These are phyloP conservation scores for Pseudocercospora macadamiae DNA, from an alignment of 2,329 filamentous ascomycete genomes.

Conservation along the genomic window DNA sequence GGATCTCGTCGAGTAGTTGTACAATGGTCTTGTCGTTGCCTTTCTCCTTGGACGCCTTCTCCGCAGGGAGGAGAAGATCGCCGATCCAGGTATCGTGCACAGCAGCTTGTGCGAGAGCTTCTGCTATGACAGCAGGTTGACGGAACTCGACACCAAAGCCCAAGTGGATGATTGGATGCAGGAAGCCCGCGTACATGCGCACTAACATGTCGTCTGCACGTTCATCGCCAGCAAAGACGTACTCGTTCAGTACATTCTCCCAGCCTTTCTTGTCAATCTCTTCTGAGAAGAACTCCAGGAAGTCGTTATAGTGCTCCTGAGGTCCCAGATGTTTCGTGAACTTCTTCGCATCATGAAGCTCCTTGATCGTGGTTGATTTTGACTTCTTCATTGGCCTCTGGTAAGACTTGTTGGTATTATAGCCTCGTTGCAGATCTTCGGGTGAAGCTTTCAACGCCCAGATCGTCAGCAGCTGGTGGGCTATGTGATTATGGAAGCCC, in stretches of 20 bases:
- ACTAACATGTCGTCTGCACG: constrained; percentile 69
- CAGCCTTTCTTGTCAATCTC: constrained; percentile 70
- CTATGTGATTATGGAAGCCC: constrained; percentile 82
- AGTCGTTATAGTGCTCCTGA: constrained; percentile 68
- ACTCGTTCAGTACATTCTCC: constrained; percentile 64
- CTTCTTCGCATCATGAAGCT: constrained; percentile 59
- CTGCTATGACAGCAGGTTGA: constrained; percentile 79
- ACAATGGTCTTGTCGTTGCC: constrained; percentile 49
- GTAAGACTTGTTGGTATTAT: constrained; percentile 66
- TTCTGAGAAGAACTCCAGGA: constrained; percentile 72
- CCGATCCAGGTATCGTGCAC: constrained; percentile 65
- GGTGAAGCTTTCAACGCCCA: constrained; percentile 73
- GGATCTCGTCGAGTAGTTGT: constrained; percentile 65
- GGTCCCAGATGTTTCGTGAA: constrained; percentile 66
- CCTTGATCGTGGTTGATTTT: constrained; percentile 55
- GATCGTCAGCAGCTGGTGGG: constrained; percentile 74
- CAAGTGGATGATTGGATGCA: constrained; percentile 80
- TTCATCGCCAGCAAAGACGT: constrained; percentile 69
- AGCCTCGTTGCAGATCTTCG: constrained; percentile 63
- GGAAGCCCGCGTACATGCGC: constrained; percentile 69
- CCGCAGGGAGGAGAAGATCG: constrained; percentile 57
- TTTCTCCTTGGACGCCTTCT: constrained; percentile 49
- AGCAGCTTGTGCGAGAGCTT: constrained; percentile 76
- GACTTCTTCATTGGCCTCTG: constrained; percentile 56
- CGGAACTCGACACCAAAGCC: constrained; percentile 82